Base-by-base conservation (phyloP, 192 early-diverging fungal genomes). In the Chytriomyces sp. region DNA sequence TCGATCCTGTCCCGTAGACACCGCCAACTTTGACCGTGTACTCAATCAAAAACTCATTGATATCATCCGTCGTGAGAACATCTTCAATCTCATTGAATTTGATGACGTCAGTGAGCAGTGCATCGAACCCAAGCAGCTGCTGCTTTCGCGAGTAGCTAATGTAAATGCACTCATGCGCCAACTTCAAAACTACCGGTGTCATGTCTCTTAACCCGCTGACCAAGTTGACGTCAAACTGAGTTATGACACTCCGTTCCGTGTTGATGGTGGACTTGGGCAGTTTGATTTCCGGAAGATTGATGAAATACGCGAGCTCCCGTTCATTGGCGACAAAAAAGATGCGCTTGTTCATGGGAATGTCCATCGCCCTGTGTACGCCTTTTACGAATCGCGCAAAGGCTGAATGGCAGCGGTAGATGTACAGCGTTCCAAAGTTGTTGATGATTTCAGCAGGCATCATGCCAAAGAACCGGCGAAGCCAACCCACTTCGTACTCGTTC, bases 361-460 rank as follows among this genome's bases (percentile, higher is more conserved):
- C 75, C 82, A 81, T 3, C 88, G 83, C 11, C 85, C n/a, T 46
- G 82, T 83, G 45, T 77, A 83, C 23, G 5, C 20, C 9, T 24
- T 44, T 77, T 35, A 53, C 35, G 45, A 48, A 73, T 24, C 86
- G 82, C 79, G 92, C 91, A 64, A 88, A 79, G 61, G 91, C 92
- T 18, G 90, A 90, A 82, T 96, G 96, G 61, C 91, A 89, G 64
- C 96, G 94, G 82, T 94, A 93, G 76, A 95, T 86, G 81, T 92
- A 92, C 18, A 96, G 77, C 9, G 85, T 83, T 49, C 85, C 84
- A 8, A 95, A 71, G 79, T 93, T 96, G 59, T 85, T 79, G 7
- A 82, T 66, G 1, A 91, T 85, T 45, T 90, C 83, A 62, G 86
- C 82, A 18, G 96, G 93, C 10, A 96, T 59, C 1, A 96, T 81